Conservation (phyloP, 2,329 filamentous ascomycete genomes). For the Cyphellophora europaea region DNA sequence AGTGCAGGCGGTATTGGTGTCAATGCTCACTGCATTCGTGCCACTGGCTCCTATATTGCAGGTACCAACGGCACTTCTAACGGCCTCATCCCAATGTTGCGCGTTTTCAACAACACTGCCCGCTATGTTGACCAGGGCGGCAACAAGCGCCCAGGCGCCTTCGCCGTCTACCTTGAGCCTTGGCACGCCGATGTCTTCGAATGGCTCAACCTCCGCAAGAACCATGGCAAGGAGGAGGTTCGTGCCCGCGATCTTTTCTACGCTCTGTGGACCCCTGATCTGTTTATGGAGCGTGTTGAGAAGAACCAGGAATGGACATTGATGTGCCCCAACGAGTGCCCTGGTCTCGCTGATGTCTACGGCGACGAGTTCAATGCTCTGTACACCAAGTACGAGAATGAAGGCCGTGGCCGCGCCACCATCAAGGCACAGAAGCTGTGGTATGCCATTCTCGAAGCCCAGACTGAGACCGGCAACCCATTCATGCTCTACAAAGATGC, state of each 20-base stretch:
- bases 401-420: slow-evolving; percentile 79
- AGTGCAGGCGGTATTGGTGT: slow-evolving; percentile 96
- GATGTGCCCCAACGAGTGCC: slow-evolving; percentile 95
- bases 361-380: slow-evolving; percentile 94
- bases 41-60: slow-evolving; percentile 94
- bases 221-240: slow-evolving; percentile 97
- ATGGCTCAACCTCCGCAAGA: slow-evolving; percentile 96
- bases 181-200: slow-evolving; percentile 98
- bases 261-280: slow-evolving; percentile 93
- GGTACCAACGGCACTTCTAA: slow-evolving; percentile 98
- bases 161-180: slow-evolving; percentile 97
- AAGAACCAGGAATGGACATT: slow-evolving; percentile 94
- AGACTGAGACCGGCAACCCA: slow-evolving; percentile 97
- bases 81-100: slow-evolving; percentile 93
- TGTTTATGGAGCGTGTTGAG: slow-evolving; percentile 99
- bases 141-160: slow-evolving; percentile 97
- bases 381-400: slow-evolving; percentile 81
- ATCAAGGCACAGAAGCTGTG: slow-evolving; percentile 98
- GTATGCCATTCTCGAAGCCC: slow-evolving; percentile 96
- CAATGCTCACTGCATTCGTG: slow-evolving; percentile 92
- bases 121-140: slow-evolving; percentile 98
- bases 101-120: slow-evolving; percentile 98
- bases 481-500: slow-evolving; percentile 99
- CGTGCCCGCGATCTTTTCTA: slow-evolving; percentile 96
- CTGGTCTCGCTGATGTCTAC: slow-evolving; percentile 90